Base-by-base conservation (phyloP, 257 asterid species). In the Osmanthus fragrans region DNA sequence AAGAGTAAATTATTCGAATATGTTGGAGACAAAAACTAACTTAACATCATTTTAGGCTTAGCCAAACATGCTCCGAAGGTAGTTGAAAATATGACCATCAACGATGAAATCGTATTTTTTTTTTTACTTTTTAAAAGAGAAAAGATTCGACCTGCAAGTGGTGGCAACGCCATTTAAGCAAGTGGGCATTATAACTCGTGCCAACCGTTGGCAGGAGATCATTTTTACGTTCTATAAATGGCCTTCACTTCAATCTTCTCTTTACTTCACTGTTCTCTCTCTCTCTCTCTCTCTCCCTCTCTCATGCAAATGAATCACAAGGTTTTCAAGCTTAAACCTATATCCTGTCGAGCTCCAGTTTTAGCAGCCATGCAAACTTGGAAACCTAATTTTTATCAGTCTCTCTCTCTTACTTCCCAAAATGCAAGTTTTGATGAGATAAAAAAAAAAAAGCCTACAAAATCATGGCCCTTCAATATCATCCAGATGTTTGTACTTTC, bases 381-480 rank as follows among this genome's bases (percentile, higher is more conserved):
- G 19, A 79, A 51, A 56, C 64, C 70, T 65, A 84, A 86, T 77
- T 83, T 79, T 11, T 88, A 88, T 60, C 77, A 86, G 39, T 32
- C 85, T 16, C 87, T 88, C n/a, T 84, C 90, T 69, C 82, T 88
- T 6, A 42, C 64, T 49, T 83, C 87, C 3, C 65, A 66, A 70
- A 78, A 80, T 54, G 89, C 56, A 47, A 83, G 89, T 32, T 29
- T 77, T 76, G 89, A 83, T 66, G 92, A 88, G 78, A 86, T 88
- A 15, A 86, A 86, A 80, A n/a, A n/a, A n/a, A n/a, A n/a, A 88
- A 70, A 85, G 90, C 92, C 34, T 88, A 84, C 56, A 83, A 85
- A 80, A 72, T 73, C 40, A 81, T 79, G 84, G 88, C 89, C 65
- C 87, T 80, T 69, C 84, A 79, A 65, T 83, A 78, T 69, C 92